These are phyloP conservation scores for Cercis canadensis DNA, from an alignment of 306 rosid genomes.

Conservation along the genomic window DNA sequence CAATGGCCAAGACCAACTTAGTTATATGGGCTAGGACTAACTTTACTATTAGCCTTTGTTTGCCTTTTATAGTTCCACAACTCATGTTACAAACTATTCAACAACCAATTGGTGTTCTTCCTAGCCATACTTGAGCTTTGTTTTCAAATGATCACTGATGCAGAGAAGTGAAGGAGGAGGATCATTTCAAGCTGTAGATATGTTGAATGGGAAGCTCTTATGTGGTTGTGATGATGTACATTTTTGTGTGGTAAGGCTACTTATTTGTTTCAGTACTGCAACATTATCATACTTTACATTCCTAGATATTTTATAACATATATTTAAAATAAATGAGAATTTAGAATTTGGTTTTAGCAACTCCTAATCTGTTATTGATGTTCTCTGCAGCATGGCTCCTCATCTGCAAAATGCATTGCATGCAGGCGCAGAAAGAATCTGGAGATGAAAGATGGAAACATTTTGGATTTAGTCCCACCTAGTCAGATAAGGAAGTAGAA, in stretches of 20 bases:
- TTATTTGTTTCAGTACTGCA: constrained; percentile 4
- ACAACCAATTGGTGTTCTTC: neutral
- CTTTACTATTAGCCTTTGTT: too few species aligned
- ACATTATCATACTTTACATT: too few species aligned
- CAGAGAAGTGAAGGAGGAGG: constrained; percentile 59
- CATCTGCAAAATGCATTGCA: too few species aligned
- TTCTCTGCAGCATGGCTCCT: constrained; percentile 33
- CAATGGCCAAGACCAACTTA: too few species aligned
- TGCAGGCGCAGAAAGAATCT: constrained; percentile 12
- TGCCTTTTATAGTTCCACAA: too few species aligned
- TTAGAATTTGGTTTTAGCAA: neutral
- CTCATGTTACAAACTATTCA: too few species aligned
- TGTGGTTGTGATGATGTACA: constrained; percentile 48
- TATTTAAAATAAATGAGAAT: too few species aligned
- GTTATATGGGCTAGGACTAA: too few species aligned
- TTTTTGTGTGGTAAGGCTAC: constrained; percentile 38
- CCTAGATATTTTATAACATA: too few species aligned
- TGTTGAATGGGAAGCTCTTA: constrained; percentile 43
- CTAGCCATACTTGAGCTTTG: neutral
- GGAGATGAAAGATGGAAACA: constrained; percentile 1
- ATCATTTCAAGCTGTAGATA: constrained; percentile 51
- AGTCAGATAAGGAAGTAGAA: constrained; percentile 16
- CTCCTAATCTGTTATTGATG: neutral
- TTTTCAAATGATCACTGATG: constrained; percentile 2
- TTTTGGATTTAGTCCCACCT: neutral